Conservation (phyloP, 2,329 filamentous ascomycete species). For the Fusarium staphyleae region DNA sequence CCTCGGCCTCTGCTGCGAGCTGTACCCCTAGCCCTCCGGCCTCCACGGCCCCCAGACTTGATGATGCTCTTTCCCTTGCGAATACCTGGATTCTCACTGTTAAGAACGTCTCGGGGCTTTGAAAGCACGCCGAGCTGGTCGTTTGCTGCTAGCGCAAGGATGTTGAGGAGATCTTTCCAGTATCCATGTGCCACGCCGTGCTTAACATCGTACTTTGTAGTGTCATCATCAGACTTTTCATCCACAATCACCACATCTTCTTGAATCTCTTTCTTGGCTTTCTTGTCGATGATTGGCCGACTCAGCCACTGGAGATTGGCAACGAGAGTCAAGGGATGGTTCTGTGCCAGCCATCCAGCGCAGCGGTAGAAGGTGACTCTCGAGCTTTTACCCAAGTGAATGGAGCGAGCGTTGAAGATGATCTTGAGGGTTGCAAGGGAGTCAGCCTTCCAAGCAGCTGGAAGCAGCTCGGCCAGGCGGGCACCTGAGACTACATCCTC, state of each 20-base stretch:
- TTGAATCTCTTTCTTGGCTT: slow-evolving; percentile 49
- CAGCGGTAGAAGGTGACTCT: slow-evolving; percentile 58
- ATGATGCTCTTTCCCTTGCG: slow-evolving; percentile 30
- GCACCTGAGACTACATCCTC: slow-evolving; percentile 49
- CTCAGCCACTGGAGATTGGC: slow-evolving; percentile 62
- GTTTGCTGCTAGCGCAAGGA: slow-evolving; percentile 60
- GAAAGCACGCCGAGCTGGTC: slow-evolving; percentile 52
- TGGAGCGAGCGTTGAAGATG: slow-evolving; percentile 67
- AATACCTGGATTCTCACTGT: slow-evolving; percentile 44
- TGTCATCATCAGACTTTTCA: slow-evolving; percentile 47
- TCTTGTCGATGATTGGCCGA: slow-evolving; percentile 63
- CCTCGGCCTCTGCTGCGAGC: neutral
- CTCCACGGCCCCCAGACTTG: slow-evolving; percentile 10
- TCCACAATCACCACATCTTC: slow-evolving; percentile 47
- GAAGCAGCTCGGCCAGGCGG: slow-evolving; percentile 52
- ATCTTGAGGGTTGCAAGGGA: slow-evolving; percentile 60
- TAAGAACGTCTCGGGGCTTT: slow-evolving; percentile 51
- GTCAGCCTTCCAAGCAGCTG: slow-evolving; percentile 58
- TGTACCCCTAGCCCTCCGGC: neutral
- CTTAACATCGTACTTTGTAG: slow-evolving; percentile 50
- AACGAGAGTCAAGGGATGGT: slow-evolving; percentile 62
- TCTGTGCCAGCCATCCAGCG: slow-evolving; percentile 62
- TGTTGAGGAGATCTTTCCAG: slow-evolving; percentile 68
- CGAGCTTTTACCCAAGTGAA: slow-evolving; percentile 64
- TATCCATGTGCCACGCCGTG: slow-evolving; percentile 64